phyloP scores from a whole-genome alignment of 2,329 filamentous ascomycete species.

The Xylaria sp. region DNA sequence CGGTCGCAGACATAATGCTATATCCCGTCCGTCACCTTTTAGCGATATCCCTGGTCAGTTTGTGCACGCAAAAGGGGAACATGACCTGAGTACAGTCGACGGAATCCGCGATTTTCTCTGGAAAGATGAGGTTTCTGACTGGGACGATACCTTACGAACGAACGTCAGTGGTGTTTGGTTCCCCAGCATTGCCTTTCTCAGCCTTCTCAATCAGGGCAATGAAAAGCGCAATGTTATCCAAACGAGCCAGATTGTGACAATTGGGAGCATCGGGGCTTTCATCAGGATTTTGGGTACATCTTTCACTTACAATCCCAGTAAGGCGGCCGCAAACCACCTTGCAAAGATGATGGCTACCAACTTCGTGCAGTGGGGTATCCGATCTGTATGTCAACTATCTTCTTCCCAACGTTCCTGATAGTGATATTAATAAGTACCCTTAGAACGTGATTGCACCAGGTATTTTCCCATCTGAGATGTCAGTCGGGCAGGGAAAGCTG shows the following conservation, averaged over 20 bases:
- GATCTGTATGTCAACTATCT: conserved; percentile 20
- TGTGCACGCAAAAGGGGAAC: conserved; percentile 24
- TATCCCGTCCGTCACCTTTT: conserved; percentile 28
- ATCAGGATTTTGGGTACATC: conserved; percentile 27
- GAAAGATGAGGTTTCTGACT: conserved; percentile 34
- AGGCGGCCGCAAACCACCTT: conserved; percentile 32
- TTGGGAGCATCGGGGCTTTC: conserved; percentile 32
- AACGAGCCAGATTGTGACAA: conserved; percentile 32
- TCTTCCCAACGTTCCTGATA: neutral
- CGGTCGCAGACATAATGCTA: conserved; percentile 31
- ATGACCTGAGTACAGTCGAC: conserved; percentile 31
- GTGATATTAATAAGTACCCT: conserved; percentile 5
- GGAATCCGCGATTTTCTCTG: conserved; percentile 35
- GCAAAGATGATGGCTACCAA: conserved; percentile 37
- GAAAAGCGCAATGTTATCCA: conserved; percentile 29
- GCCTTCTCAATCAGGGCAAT: conserved; percentile 35
- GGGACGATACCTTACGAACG: conserved; percentile 31
- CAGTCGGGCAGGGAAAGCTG: conserved; percentile 26
- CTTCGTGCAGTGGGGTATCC: conserved; percentile 35
- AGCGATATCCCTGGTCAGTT: conserved; percentile 29
- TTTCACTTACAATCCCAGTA: conserved; percentile 31
- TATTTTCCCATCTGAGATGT: conserved; percentile 33
- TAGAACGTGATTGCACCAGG: conserved; percentile 34
- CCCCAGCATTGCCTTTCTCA: conserved; percentile 32
- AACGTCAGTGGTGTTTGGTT: conserved; percentile 35